Evolutionary conservation across 495 filamentous ascomycete species (phyloP).

Genomic region (Glarea lozoyensis): DNA sequence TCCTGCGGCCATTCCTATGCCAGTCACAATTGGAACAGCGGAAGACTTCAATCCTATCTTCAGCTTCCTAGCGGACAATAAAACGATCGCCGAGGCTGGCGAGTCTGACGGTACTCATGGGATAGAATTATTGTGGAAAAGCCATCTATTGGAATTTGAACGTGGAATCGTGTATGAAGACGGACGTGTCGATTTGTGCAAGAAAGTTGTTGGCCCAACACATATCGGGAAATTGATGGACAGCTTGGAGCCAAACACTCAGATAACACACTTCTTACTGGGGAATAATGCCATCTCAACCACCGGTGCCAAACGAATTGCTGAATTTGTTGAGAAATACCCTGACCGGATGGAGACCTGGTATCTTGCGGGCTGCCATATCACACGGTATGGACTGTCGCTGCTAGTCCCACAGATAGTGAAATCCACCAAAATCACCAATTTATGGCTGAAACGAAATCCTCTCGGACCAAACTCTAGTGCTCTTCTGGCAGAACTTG

Average conservation of each 20-base stretch:
- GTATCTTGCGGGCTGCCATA: slow-evolving; percentile 35
- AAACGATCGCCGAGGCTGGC: background rate
- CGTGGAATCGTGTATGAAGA: slow-evolving; percentile 4
- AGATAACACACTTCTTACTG: slow-evolving; percentile 31
- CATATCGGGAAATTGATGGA: slow-evolving; percentile 28
- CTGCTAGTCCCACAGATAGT: slow-evolving; percentile 25
- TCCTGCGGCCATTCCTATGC: slow-evolving; percentile 10
- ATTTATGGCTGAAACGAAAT: slow-evolving; percentile 40
- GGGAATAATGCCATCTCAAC: slow-evolving; percentile 36
- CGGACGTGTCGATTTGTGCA: slow-evolving; percentile 20
- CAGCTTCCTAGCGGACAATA: slow-evolving; percentile 4
- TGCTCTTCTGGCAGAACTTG: slow-evolving; percentile 20
- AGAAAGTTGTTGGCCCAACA: slow-evolving; percentile 29
- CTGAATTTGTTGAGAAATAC: slow-evolving; percentile 23
- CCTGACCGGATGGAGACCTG: slow-evolving; percentile 33
- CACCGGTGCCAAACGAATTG: slow-evolving; percentile 27
- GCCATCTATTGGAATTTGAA: background rate
- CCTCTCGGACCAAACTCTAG: slow-evolving; percentile 24
- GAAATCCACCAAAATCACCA: slow-evolving; percentile 24
- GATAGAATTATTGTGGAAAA: background rate
- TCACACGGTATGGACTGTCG: slow-evolving; percentile 23
- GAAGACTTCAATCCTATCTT: slow-evolving; percentile 9
- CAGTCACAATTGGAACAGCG: slow-evolving; percentile 7
- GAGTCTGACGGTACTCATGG: background rate
- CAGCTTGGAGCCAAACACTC: slow-evolving; percentile 24